Evolutionary conservation across 495 filamentous ascomycete species (phyloP).

Genomic region (Staphylotrichum tortipilum): DNA sequence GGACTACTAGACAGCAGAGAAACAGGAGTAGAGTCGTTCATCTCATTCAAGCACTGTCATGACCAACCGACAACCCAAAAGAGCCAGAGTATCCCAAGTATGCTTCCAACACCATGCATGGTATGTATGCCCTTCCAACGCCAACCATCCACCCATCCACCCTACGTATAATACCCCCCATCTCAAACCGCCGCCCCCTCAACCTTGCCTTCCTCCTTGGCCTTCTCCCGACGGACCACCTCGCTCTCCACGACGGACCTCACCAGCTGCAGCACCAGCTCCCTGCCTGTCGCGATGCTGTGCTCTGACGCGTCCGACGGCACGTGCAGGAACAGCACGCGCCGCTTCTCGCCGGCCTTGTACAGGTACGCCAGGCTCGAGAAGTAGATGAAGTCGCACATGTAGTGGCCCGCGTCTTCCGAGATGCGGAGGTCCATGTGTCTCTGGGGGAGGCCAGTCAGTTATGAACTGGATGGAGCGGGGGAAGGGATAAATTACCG

Average conservation of each 20-base stretch:
- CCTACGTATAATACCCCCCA: too few species aligned
- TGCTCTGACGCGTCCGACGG: conserved; percentile 50
- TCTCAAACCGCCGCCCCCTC: neutral
- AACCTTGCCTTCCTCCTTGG: neutral
- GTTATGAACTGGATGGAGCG: too few species aligned
- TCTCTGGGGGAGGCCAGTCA: conserved; percentile 18
- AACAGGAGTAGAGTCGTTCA: too few species aligned
- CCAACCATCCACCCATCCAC: too few species aligned
- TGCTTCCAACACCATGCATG: neutral
- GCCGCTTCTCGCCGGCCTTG: conserved; percentile 41
- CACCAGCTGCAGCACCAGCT: conserved; percentile 61
- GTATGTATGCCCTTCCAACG: neutral
- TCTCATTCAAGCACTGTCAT: neutral
- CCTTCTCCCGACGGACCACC: conserved; percentile 5
- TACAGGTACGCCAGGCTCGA: conserved; percentile 54
- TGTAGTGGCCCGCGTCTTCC: conserved; percentile 68
- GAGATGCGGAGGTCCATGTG: conserved; percentile 52
- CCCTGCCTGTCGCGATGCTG: conserved; percentile 49
- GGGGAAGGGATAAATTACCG: conserved; percentile 9
- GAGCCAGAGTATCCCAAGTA: neutral
- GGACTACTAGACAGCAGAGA: neutral
- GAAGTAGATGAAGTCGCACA: conserved; percentile 86
- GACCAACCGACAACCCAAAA: neutral
- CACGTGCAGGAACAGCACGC: conserved; percentile 72
- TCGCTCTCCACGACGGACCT: conserved; percentile 50